phyloP scores from a whole-genome alignment of 129 eudicot species.

The Flaveria ramosissima region DNA sequence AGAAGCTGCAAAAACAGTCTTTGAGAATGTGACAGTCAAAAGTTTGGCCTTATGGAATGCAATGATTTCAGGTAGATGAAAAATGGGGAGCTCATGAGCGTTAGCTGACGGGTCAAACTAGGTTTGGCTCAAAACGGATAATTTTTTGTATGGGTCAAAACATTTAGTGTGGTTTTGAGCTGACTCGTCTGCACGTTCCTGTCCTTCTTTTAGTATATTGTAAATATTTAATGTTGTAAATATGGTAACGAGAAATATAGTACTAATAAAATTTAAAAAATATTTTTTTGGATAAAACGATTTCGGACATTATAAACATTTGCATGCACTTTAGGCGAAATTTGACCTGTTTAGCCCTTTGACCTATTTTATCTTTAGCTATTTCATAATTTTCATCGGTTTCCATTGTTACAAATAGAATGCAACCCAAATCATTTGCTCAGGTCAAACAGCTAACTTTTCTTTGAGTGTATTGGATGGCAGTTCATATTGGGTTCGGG shows the following conservation, averaged over 20 bases:
- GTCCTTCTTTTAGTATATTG: background rate
- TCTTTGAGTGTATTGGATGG: background rate
- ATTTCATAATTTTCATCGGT: background rate
- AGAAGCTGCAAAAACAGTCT: slow-evolving; percentile 37
- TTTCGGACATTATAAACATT: background rate
- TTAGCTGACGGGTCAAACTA: background rate
- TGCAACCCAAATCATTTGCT: background rate
- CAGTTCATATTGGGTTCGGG: too few relatives aligned
- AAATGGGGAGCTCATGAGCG: background rate
- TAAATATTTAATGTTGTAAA: background rate
- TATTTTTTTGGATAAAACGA: background rate
- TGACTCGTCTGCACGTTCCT: background rate
- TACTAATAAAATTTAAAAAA: background rate
- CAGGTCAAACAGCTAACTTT: background rate
- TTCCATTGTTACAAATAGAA: background rate
- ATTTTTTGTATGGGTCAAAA: background rate
- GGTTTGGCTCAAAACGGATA: background rate
- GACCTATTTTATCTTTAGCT: background rate
- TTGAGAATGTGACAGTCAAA: slow-evolving; percentile 36
- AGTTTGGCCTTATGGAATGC: slow-evolving; percentile 54
- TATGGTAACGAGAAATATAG: background rate
- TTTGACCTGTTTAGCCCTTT: background rate
- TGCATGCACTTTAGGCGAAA: background rate
- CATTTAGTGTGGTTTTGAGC: background rate
- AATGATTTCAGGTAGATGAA: slow-evolving; percentile 47